Base-by-base conservation (phyloP, 768 basidiomycete species). In the Pluteus cervinus region DNA sequence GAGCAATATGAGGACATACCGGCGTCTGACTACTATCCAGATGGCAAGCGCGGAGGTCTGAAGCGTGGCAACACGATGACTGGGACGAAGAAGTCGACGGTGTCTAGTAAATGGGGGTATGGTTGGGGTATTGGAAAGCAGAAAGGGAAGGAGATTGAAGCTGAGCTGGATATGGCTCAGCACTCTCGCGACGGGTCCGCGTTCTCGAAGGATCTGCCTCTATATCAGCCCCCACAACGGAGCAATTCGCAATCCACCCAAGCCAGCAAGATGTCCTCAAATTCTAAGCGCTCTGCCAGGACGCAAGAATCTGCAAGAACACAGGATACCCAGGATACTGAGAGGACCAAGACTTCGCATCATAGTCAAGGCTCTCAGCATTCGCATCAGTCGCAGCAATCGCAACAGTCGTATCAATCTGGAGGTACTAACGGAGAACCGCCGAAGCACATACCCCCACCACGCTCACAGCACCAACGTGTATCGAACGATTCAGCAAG, bases 111-210 rank as follows among this genome's bases (percentile, higher is more conserved):
- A 51, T 79, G 73, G 70, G 82, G 81, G n/a, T 84, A 81, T 55
- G 80, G 81, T 25, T 80, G 79, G 76, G 80, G 80, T 0, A 36
- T 75, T 25, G 80, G 81, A 29, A 77, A 66, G 61, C n/a, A n/a
- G n/a, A 69, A 66, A 44, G 68, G 67, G 38, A 73, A 72, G 42
- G 56, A 54, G 58, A 44, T 55, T 49, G 56, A 56, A 33, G 54
- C 42, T 22, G 55, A 52, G 39, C 48, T 54, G 42, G 61, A 58
- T 24, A 52, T 41, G 41, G 61, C 54, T 38, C 49, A 43, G 36
- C 53, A 47, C 8, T 42, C 57, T 39, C 41, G 43, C 20, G 50
- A 56, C 42, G 56, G 49, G 39, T 50, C 53, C 23, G 43, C 54
- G 21, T 62, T 64, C 1, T 45, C 57, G 36, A 52, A 57, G 44